A percentile compares a stretch with the other conserved stretches of the same genome.
Evolutionary conservation across 2,329 filamentous ascomycete genomes (phyloP).

Genomic region (Cladosporium sphaerospermum): DNA sequence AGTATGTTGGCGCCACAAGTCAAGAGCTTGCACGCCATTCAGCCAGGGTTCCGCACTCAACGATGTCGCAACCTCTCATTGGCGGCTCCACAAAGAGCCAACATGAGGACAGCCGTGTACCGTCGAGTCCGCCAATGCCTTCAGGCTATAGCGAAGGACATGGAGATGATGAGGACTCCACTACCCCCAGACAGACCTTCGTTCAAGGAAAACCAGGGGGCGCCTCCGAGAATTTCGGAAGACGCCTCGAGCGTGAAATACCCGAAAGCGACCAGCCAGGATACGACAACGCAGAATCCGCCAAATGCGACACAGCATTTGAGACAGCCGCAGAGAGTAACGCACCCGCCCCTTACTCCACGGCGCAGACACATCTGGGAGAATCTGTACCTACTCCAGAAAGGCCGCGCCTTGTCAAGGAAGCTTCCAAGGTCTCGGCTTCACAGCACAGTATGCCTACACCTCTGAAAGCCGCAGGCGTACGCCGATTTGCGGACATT

Average conservation of each 20-base stretch:
- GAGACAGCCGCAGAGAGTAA: slow-evolving; percentile 13
- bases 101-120: background rate
- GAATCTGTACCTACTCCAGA: slow-evolving; percentile 20
- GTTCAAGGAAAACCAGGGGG: background rate
- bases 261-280: slow-evolving; percentile 27
- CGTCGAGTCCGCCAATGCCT: slow-evolving; percentile 6
- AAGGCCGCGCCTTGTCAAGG: slow-evolving; percentile 16
- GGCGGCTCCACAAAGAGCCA: background rate
- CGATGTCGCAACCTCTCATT: background rate
- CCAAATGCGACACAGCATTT: slow-evolving; percentile 1
- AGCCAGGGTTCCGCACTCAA: background rate
- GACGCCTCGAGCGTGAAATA: slow-evolving; percentile 16
- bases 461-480: slow-evolving; percentile 27
- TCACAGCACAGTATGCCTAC: slow-evolving; percentile 27
- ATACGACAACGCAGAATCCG: background rate
- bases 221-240: background rate
- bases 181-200: background rate
- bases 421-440: slow-evolving; percentile 16
- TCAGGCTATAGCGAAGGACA: background rate
- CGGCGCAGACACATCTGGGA: slow-evolving; percentile 36
- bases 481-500: slow-evolving; percentile 28
- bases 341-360: slow-evolving; percentile 23
- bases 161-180: background rate
- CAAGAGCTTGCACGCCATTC: slow-evolving; percentile 16
- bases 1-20: slow-evolving; percentile 28